phyloP scores from a whole-genome alignment of 1,284 basidiomycete species.

The Moesziomyces globuligerus region DNA sequence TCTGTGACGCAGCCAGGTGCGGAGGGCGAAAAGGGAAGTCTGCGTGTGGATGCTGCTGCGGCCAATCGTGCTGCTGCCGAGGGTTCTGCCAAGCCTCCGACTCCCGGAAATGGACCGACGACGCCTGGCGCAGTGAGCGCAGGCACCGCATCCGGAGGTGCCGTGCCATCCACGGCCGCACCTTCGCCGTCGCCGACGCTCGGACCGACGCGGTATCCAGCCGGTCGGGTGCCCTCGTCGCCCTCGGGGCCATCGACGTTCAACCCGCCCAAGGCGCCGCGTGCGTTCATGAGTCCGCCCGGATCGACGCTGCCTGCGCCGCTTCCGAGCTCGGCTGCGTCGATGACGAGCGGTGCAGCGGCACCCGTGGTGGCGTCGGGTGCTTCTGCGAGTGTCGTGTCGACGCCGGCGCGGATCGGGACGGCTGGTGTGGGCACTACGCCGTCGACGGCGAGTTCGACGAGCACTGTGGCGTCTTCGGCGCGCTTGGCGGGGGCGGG shows the following conservation, averaged over 20 bases:
- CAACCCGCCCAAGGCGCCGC: slow-evolving; percentile 44
- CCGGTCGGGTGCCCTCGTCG: slow-evolving; percentile 23
- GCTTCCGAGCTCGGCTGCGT: neutral
- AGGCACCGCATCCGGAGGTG: neutral
- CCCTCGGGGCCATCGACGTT: slow-evolving; percentile 24
- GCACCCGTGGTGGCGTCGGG: neutral
- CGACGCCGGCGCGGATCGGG: slow-evolving; percentile 25
- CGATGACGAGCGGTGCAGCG: neutral
- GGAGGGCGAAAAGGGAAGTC: slow-evolving; percentile 7
- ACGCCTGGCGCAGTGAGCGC: slow-evolving; percentile 1
- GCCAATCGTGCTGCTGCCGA: slow-evolving; percentile 1
- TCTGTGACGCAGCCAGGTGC: slow-evolving; percentile 13
- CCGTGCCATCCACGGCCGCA: slow-evolving; percentile 2
- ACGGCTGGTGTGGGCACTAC: slow-evolving; percentile 20
- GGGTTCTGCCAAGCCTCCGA: slow-evolving; percentile 18
- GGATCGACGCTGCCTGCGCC: neutral
- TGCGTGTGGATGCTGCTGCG: neutral
- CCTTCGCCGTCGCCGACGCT: slow-evolving; percentile 28
- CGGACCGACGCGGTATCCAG: slow-evolving; percentile 13
- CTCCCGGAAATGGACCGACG: slow-evolving; percentile 1
- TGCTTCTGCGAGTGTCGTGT: neutral
- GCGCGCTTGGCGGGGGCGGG: slow-evolving; percentile 12
- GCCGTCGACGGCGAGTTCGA: slow-evolving; percentile 26
- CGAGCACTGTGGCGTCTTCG: slow-evolving; percentile 15
- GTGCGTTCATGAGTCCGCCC: slow-evolving; percentile 40